These are phyloP conservation scores for Lolium rigidum DNA, from an alignment of 176 grass and related monocot genomes.

Conservation along the genomic window DNA sequence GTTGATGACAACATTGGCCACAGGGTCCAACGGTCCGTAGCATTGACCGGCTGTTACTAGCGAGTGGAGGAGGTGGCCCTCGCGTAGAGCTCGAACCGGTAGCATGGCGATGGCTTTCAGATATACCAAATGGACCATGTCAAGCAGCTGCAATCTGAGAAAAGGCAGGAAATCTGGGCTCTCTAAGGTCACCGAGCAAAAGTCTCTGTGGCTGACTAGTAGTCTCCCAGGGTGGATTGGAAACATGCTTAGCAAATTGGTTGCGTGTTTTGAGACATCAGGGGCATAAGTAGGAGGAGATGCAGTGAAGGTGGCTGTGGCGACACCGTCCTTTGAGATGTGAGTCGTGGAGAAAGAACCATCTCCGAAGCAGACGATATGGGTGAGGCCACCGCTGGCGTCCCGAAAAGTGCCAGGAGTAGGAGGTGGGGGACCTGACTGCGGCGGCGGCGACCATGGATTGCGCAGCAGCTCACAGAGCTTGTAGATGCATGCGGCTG, in stretches of 20 bases:
- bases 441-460: neutral
- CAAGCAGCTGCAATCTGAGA: neutral
- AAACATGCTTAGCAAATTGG: neutral
- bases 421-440: neutral
- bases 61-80: slow-evolving; percentile 3
- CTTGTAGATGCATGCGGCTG: neutral
- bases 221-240: neutral
- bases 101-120: neutral
- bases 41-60: neutral
- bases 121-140: neutral
- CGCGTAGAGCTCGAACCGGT: neutral
- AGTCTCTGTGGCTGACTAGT: neutral
- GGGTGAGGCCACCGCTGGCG: neutral
- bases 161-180: neutral
- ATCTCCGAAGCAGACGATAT: neutral
- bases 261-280: neutral
- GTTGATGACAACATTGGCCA: neutral
- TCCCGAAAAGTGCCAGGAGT: neutral
- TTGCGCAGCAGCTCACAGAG: neutral
- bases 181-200: neutral
- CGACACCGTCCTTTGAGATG: neutral
- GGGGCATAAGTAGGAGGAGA: neutral
- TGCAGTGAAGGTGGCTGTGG: neutral
- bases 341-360: neutral
- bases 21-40: neutral